Conservation (phyloP, 73 alveolate genomes). For the Uronychia setigera region DNA sequence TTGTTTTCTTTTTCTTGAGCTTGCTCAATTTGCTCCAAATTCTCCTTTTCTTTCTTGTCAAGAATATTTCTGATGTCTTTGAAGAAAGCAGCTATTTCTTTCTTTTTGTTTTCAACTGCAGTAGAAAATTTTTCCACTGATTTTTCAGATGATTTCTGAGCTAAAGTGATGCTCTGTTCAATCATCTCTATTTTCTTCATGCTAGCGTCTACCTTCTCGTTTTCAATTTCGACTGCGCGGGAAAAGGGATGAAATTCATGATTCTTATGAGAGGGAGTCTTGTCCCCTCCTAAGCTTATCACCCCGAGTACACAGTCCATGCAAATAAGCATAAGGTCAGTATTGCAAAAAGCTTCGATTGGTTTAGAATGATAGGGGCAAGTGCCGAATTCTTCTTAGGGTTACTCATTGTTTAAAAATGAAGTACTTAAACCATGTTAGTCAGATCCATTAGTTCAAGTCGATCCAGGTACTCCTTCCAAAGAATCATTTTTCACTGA, state of each 20-base stretch:
- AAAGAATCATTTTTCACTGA: neutral
- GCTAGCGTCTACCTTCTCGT: neutral
- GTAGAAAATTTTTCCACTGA: neutral
- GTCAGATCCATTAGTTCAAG: neutral
- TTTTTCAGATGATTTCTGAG: neutral
- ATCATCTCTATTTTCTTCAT: neutral
- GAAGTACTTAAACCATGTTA: neutral
- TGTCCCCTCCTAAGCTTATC: neutral
- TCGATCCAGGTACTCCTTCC: neutral
- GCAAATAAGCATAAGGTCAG: neutral
- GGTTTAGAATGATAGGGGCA: neutral
- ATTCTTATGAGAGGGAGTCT: neutral
- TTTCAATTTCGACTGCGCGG: neutral
- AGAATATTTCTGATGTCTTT: neutral
- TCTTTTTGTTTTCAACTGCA: neutral
- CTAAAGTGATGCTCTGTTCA: neutral
- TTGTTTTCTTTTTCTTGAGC: neutral
- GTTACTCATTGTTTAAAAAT: neutral
- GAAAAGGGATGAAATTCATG: neutral
- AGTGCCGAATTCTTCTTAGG: neutral
- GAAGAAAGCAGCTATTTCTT: neutral
- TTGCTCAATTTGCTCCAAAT: neutral
- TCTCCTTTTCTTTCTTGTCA: neutral
- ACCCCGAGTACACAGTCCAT: neutral
- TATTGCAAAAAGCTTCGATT: neutral